phyloP scores from a whole-genome alignment of 208 protist species.

The Acanthamoeba triangularis region DNA sequence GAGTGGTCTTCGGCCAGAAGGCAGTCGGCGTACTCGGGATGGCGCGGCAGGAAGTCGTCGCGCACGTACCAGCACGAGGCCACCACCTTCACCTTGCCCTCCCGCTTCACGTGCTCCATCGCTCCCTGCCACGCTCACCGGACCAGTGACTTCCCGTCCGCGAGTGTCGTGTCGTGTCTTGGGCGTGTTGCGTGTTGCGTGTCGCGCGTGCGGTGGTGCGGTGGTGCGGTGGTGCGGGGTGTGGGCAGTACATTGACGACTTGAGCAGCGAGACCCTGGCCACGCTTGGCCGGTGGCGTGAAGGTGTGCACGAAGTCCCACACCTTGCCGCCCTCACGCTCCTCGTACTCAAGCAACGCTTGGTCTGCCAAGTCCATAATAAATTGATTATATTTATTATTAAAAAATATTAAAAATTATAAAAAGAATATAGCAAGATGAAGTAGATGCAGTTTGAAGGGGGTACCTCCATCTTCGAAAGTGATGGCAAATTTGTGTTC shows the following conservation, averaged over 20 bases:
- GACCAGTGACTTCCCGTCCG: neutral
- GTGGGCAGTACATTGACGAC: slow-evolving; percentile 18
- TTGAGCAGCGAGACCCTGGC: slow-evolving; percentile 50
- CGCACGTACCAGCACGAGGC: slow-evolving; percentile 71
- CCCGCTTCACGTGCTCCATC: slow-evolving; percentile 50
- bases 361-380: slow-evolving; percentile 2
- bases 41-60: slow-evolving; percentile 41
- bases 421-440: too few species aligned
- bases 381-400: neutral
- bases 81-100: slow-evolving; percentile 51
- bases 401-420: too few species aligned
- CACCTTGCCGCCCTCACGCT: slow-evolving; percentile 42
- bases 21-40: slow-evolving; percentile 62
- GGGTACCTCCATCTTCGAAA: slow-evolving; percentile 42
- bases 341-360: slow-evolving; percentile 52
- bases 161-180: neutral
- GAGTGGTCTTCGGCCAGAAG: slow-evolving; percentile 4
- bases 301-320: slow-evolving; percentile 68
- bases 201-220: too few species aligned
- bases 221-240: too few species aligned
- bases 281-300: slow-evolving; percentile 41
- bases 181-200: neutral
- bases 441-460: neutral
- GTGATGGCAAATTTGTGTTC: slow-evolving; percentile 69
- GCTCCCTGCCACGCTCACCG: neutral